Percentiles rank a stretch among this genome's conserved stretches.
Conservation (phyloP, 208 protist genomes). For the Strigomonas galati region DNA sequence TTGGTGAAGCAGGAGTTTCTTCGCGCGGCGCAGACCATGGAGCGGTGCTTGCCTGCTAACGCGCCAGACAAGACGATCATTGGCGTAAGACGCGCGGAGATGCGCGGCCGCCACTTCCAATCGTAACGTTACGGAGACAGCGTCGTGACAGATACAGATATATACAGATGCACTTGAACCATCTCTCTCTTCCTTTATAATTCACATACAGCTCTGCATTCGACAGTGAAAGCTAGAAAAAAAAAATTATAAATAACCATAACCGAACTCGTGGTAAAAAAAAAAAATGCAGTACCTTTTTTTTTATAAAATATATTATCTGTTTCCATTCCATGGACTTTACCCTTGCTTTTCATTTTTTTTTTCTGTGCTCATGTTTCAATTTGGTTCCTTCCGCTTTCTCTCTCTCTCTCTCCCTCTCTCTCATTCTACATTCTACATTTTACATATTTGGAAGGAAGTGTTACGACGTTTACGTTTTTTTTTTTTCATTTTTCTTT, state of each 20-base stretch:
- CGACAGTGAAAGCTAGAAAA: no score
- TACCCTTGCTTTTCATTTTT: neutral
- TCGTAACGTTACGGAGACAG: neutral
- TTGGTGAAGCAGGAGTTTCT: conserved; percentile 87
- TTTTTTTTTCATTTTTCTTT: neutral
- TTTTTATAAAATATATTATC: neutral
- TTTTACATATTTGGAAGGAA: no score
- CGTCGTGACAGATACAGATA: no score
- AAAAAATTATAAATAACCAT: no score
- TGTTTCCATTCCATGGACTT: neutral
- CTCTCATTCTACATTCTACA: no score
- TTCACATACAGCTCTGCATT: no score
- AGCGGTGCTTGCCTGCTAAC: conserved; percentile 63
- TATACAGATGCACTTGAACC: no score
- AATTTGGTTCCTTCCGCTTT: neutral
- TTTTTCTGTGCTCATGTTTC: conserved; percentile 3
- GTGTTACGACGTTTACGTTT: no score
- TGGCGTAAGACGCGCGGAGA: conserved; percentile 63
- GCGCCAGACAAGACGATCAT: conserved; percentile 80
- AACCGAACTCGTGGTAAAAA: no score
- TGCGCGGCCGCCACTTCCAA: conserved; percentile 22
- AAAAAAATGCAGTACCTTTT: no score
- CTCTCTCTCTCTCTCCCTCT: neutral
- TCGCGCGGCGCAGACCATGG: conserved; percentile 78
- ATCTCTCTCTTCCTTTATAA: no score